Conservation (phyloP, 2,329 filamentous ascomycete species). For the Botrytis deweyae region DNA sequence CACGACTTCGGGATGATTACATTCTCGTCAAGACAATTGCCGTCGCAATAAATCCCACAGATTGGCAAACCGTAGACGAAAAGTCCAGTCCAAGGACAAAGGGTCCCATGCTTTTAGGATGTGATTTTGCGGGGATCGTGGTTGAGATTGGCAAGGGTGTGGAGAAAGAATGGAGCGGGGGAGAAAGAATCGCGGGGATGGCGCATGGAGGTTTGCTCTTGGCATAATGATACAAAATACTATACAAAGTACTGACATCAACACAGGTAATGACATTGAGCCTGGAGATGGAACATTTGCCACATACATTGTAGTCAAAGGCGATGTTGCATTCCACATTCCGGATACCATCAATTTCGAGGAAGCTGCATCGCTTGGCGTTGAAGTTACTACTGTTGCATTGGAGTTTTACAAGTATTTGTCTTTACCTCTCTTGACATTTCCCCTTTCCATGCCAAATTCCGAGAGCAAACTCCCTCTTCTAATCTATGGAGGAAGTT, state of each 20-base stretch:
- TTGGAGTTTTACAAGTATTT: constrained; percentile 20
- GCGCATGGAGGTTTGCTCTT: constrained; percentile 29
- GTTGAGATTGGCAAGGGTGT: constrained; percentile 26
- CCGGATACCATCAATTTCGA: constrained; percentile 46
- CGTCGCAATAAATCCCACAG: background rate
- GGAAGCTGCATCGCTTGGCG: constrained; percentile 42
- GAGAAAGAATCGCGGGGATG: constrained; percentile 29
- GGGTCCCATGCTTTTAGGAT: background rate
- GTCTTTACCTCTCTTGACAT: background rate
- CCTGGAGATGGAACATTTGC: constrained; percentile 33
- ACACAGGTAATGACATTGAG: constrained; percentile 17
- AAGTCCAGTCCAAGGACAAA: background rate
- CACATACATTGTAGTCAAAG: constrained; percentile 38
- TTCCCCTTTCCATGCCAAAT: background rate
- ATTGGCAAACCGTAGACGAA: background rate
- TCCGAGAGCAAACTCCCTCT: constrained; percentile 30
- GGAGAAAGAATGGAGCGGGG: constrained; percentile 27
- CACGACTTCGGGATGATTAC: background rate
- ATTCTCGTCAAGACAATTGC: background rate
- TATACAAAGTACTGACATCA: background rate
- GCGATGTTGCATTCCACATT: constrained; percentile 44
- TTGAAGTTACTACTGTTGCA: constrained; percentile 25
- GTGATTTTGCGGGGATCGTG: constrained; percentile 22
- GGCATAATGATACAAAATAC: too few relatives aligned
- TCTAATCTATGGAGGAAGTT: constrained; percentile 38